phyloP scores from a whole-genome alignment of 2,329 filamentous ascomycete genomes.

The Venturia effusa region DNA sequence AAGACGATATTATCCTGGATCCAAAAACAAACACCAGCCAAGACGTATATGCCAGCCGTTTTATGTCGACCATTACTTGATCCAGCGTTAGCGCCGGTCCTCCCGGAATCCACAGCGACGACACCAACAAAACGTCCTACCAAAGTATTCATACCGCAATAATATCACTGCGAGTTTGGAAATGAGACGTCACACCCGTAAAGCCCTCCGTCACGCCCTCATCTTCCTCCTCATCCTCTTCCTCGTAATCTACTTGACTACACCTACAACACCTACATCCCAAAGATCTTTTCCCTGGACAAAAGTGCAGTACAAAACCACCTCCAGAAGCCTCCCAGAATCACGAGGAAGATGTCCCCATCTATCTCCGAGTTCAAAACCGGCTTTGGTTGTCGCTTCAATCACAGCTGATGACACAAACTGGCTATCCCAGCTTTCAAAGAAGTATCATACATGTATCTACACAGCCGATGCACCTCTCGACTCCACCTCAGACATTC shows the following conservation, averaged over 20 bases:
- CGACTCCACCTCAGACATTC: conserved; percentile 17
- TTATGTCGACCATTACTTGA: background rate
- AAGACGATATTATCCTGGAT: background rate
- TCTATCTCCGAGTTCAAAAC: conserved; percentile 27
- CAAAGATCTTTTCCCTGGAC: conserved; percentile 30
- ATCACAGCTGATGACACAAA: conserved; percentile 29
- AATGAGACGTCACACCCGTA: conserved; percentile 29
- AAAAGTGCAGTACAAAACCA: conserved; percentile 31
- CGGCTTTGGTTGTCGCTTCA: conserved; percentile 34
- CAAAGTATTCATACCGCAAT: background rate
- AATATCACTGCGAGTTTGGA: background rate
- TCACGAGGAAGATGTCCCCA: conserved; percentile 33
- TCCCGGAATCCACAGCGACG: no score
- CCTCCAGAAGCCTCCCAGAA: conserved; percentile 19
- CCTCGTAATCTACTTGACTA: conserved; percentile 29
- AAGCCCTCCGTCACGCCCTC: conserved; percentile 24
- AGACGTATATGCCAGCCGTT: no score
- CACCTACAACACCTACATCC: conserved; percentile 20
- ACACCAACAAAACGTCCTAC: no score
- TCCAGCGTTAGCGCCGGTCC: no score
- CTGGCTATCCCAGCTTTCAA: conserved; percentile 31
- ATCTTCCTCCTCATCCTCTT: conserved; percentile 25
- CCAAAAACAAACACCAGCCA: no score
- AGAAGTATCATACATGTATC: conserved; percentile 35
- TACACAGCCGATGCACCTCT: conserved; percentile 31